Conservation (phyloP, 2,329 filamentous ascomycete species). For the Stachybotrys echinatus region DNA sequence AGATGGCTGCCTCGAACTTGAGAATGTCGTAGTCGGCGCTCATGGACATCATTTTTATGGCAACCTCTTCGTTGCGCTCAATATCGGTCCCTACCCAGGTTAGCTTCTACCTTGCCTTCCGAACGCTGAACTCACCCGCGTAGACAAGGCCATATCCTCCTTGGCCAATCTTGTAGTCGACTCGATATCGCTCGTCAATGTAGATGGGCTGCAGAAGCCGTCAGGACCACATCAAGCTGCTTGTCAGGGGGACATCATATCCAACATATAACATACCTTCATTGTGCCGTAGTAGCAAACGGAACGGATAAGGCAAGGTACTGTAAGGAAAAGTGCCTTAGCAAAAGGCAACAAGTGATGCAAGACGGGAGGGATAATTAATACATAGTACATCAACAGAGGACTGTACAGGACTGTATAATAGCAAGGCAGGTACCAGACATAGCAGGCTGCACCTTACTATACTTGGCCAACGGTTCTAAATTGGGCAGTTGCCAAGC, state of each 20-base stretch:
- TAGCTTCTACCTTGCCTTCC: background rate
- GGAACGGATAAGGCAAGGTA: no score
- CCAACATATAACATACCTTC: no score
- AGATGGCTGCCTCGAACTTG: constrained; percentile 10
- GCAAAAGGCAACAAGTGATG: no score
- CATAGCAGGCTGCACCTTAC: no score
- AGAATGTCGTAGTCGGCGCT: constrained; percentile 5
- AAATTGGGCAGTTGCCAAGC: no score
- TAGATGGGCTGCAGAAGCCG: constrained; percentile 8
- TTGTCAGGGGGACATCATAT: background rate
- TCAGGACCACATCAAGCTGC: background rate
- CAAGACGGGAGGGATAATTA: no score
- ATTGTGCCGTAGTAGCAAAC: no score
- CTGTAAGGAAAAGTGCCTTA: no score
- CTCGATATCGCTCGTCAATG: constrained; percentile 11
- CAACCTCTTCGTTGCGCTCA: constrained; percentile 22
- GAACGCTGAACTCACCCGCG: constrained; percentile 5
- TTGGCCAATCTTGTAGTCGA: constrained; percentile 12
- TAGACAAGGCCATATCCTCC: constrained; percentile 15
- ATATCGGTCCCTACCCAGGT: constrained; percentile 12
- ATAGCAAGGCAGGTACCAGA: no score
- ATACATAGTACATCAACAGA: no score
- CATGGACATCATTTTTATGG: constrained; percentile 19
- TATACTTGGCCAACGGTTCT: no score
- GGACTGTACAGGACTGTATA: no score